A percentile compares a stretch with the other conserved stretches of the same genome.
phyloP scores from a whole-genome alignment of 352 stramenopile species.

The Globisporangium uncinulatum region DNA sequence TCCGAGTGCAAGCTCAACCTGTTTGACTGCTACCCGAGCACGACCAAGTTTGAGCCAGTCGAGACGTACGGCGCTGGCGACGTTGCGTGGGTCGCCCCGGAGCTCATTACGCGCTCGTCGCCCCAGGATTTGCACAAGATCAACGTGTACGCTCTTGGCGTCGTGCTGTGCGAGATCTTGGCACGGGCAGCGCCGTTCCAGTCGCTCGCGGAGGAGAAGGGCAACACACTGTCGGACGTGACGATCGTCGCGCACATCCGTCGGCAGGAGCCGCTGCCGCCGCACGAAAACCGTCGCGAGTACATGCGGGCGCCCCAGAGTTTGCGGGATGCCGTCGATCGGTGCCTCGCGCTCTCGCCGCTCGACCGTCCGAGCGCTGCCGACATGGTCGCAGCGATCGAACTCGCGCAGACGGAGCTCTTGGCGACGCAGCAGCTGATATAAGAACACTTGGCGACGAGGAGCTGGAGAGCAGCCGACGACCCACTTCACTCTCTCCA shows the following conservation, averaged over 20 bases:
- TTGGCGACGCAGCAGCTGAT: constrained; percentile 6
- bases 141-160: constrained; percentile 59
- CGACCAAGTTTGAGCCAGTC: constrained; percentile 17
- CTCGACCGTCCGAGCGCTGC: constrained; percentile 41
- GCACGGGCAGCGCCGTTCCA: constrained; percentile 44
- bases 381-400: constrained; percentile 32
- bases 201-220: constrained; percentile 28
- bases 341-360: constrained; percentile 49
- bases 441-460: too few species aligned
- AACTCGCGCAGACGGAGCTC: constrained; percentile 17
- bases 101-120: constrained; percentile 37
- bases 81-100: constrained; percentile 42
- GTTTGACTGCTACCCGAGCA: constrained; percentile 43
- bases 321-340: constrained; percentile 32
- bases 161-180: constrained; percentile 57
- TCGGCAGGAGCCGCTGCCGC: constrained; percentile 28
- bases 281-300: constrained; percentile 36
- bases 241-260: constrained; percentile 37
- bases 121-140: constrained; percentile 36
- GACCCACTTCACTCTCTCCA: background rate
- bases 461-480: background rate
- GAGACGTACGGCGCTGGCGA: constrained; percentile 42
- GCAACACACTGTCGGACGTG: constrained; percentile 51
- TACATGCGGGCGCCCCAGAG: constrained; percentile 32
- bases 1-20: constrained; percentile 50